These are phyloP conservation scores for Candida ovalis DNA, from an alignment of 805 yeast genomes.

Conservation along the genomic window DNA sequence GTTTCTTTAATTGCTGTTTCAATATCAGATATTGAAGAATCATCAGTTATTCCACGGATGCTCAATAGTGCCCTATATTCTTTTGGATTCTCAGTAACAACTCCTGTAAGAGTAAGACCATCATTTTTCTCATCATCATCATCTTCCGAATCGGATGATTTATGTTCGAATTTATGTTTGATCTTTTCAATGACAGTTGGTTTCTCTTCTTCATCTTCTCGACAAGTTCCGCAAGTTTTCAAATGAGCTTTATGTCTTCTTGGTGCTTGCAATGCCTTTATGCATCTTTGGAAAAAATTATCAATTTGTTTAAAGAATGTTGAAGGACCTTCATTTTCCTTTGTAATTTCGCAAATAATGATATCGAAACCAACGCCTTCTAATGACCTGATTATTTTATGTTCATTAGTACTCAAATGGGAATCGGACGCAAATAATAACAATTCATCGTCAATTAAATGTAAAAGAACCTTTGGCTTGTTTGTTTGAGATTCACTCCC, in stretches of 20 bases:
- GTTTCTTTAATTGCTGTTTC: constrained; percentile 36
- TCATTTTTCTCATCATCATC: constrained; percentile 23
- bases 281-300: constrained; percentile 16
- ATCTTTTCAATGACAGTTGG: constrained; percentile 4
- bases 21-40: constrained; percentile 48
- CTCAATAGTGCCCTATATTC: constrained; percentile 50
- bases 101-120: constrained; percentile 14
- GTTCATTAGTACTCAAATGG: constrained; percentile 19
- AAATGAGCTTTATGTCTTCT: constrained; percentile 33
- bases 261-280: constrained; percentile 16
- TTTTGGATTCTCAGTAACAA: constrained; percentile 15
- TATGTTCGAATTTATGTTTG: constrained; percentile 8
- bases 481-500: background rate
- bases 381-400: constrained; percentile 27
- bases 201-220: constrained; percentile 20
- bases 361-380: constrained; percentile 37
- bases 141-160: constrained; percentile 2
- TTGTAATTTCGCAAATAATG: constrained; percentile 13
- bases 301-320: constrained; percentile 15
- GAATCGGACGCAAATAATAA: constrained; percentile 24
- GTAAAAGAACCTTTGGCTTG: constrained; percentile 18
- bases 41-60: constrained; percentile 68
- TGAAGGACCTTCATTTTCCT: constrained; percentile 4
- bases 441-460: constrained; percentile 27
- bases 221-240: constrained; percentile 40